Percentiles rank a stretch among this genome's conserved stretches.
Evolutionary conservation across 345 rosid genomes (phyloP).

Genomic region (Citrus unshiu): DNA sequence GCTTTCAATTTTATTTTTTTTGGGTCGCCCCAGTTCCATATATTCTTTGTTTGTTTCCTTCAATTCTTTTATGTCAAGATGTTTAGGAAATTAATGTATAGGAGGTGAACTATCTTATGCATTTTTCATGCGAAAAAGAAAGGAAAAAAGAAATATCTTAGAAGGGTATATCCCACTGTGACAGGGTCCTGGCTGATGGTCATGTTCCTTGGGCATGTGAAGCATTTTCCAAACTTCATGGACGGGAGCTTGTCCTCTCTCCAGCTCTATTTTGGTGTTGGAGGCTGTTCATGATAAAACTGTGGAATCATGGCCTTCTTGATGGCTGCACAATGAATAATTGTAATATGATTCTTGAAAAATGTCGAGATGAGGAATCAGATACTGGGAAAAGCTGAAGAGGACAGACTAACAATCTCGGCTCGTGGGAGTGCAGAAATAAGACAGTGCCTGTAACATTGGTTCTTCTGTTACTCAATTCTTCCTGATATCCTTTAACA

Average conservation of each 20-base stretch:
- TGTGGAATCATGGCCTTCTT: slow-evolving; percentile 97
- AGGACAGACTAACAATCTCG: background rate
- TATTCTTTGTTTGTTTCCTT: slow-evolving; percentile 5
- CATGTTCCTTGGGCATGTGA: slow-evolving; percentile 94
- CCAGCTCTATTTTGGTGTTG: slow-evolving; percentile 78
- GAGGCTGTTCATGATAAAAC: slow-evolving; percentile 90
- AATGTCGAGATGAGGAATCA: slow-evolving; percentile 30
- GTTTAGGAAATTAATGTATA: background rate
- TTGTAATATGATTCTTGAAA: slow-evolving; percentile 65
- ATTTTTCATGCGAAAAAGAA: background rate
- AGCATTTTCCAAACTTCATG: slow-evolving; percentile 72
- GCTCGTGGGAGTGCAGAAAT: background rate
- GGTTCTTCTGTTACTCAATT: slow-evolving; percentile 4
- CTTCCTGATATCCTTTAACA: background rate
- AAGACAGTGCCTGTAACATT: background rate
- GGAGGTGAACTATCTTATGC: slow-evolving; percentile 2
- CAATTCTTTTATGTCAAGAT: slow-evolving; percentile 3
- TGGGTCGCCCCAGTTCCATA: background rate
- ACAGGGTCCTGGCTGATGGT: slow-evolving; percentile 81
- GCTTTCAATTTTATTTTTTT: background rate
- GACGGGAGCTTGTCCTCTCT: slow-evolving; percentile 37
- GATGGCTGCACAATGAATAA: slow-evolving; percentile 83
- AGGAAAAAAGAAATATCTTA: background rate
- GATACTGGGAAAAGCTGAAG: slow-evolving; percentile 20
- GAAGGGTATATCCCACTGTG: slow-evolving; percentile 1